Percentiles rank a stretch among this genome's conserved stretches.
phyloP scores from a whole-genome alignment of 2,329 filamentous ascomycete genomes.

The Botrytis squamosa region DNA sequence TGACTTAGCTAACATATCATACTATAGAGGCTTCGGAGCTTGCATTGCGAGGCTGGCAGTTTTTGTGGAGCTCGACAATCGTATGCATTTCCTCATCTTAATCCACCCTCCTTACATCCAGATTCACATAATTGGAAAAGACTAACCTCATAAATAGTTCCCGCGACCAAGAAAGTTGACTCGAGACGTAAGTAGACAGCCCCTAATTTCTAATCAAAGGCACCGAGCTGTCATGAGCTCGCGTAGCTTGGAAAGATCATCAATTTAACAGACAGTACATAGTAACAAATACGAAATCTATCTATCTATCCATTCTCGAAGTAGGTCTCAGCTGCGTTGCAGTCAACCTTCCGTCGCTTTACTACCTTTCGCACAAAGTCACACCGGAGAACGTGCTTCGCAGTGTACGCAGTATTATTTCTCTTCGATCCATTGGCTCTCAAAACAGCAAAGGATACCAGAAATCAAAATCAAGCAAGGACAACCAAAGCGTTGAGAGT shows the following conservation, averaged over 20 bases:
- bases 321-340: conserved; percentile 9
- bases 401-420: conserved; percentile 11
- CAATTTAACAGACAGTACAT: no score
- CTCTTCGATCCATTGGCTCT: conserved; percentile 8
- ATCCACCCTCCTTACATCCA: no score
- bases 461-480: background rate
- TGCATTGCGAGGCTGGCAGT: conserved; percentile 7
- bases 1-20: no score
- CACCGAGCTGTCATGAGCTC: no score
- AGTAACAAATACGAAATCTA: background rate
- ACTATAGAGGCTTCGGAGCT: conserved; percentile 5
- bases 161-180: background rate
- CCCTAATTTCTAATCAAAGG: no score
- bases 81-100: no score
- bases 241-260: no score
- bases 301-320: conserved; percentile 8
- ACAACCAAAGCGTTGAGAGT: background rate
- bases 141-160: no score
- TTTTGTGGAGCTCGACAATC: background rate
- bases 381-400: conserved; percentile 13
- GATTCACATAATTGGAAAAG: no score
- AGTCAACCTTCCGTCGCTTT: conserved; percentile 15
- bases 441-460: background rate
- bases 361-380: background rate
- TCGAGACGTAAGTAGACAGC: no score